These are phyloP conservation scores for Eutrema yunnanense DNA, from an alignment of 345 rosid genomes.

Conservation along the genomic window DNA sequence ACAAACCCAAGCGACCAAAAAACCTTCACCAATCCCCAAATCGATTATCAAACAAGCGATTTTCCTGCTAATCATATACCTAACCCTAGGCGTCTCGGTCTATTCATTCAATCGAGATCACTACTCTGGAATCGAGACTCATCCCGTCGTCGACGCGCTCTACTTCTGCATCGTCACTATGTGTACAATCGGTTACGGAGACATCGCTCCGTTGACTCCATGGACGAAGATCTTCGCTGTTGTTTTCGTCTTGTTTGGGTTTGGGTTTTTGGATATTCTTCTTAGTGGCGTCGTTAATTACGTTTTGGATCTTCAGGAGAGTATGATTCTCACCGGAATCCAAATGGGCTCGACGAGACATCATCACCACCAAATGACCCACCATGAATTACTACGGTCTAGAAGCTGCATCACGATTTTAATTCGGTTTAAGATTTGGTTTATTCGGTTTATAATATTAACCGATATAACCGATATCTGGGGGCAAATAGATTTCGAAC, in stretches of 20 bases:
- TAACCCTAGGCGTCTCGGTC: constrained; percentile 50
- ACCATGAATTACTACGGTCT: too few relatives aligned
- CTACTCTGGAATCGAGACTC: constrained; percentile 71
- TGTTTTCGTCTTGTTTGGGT: constrained; percentile 62
- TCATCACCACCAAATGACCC: neutral
- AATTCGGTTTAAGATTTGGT: too few relatives aligned
- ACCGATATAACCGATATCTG: too few relatives aligned
- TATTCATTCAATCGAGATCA: constrained; percentile 54
- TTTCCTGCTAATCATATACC: constrained; percentile 45
- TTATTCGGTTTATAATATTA: too few relatives aligned
- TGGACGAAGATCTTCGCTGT: constrained; percentile 60
- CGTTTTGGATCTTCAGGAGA: constrained; percentile 62
- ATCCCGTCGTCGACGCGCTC: constrained; percentile 72
- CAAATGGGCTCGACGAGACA: constrained; percentile 12
- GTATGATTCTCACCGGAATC: constrained; percentile 46
- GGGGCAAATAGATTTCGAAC: too few relatives aligned
- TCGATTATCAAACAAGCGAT: constrained; percentile 52
- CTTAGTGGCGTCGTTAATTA: constrained; percentile 62
- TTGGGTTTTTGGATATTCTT: constrained; percentile 61
- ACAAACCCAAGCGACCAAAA: constrained; percentile 25
- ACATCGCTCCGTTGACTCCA: constrained; percentile 61
- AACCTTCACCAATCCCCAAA: constrained; percentile 41
- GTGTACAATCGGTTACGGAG: constrained; percentile 87
- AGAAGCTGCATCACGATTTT: too few relatives aligned
- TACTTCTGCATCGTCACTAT: constrained; percentile 77